phyloP scores from a whole-genome alignment of 257 asterid genomes.

The Solanum lignicaule region DNA sequence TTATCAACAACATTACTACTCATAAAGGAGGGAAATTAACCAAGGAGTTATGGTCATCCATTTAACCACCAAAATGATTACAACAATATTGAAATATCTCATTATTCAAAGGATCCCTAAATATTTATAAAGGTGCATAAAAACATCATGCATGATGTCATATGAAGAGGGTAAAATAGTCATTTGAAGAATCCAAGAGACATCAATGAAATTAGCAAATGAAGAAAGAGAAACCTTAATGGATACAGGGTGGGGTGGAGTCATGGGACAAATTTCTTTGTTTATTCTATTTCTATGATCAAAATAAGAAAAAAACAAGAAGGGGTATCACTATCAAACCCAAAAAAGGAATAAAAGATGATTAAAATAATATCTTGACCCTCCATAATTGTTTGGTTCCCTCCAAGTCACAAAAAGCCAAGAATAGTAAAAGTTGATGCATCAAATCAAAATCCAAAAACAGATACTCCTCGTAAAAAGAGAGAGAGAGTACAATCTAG shows the following conservation, averaged over 20 bases:
- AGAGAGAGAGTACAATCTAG: background rate
- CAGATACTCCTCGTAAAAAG: background rate
- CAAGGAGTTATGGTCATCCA: too few species aligned
- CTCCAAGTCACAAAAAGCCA: background rate
- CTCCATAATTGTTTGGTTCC: conserved; percentile 12
- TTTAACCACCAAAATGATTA: too few species aligned
- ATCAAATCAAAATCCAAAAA: conserved; percentile 11
- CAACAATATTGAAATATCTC: background rate
- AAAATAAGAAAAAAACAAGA: background rate
- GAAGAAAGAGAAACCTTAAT: conserved; percentile 19
- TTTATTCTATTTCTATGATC: background rate
- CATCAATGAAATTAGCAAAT: background rate
- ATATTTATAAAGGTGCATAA: background rate
- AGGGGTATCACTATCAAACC: background rate
- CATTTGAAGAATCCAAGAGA: background rate
- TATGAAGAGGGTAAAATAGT: background rate
- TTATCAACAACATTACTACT: too few species aligned
- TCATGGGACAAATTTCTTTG: background rate
- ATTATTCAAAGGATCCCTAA: background rate
- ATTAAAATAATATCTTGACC: conserved; percentile 31
- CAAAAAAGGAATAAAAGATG: conserved; percentile 7
- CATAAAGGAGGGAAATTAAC: too few species aligned
- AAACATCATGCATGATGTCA: conserved; percentile 31
- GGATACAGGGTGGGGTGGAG: conserved; percentile 10
- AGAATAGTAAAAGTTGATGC: conserved; percentile 7